Conservation (phyloP, 129 eudicot genomes). For the Lactuca sativa region DNA sequence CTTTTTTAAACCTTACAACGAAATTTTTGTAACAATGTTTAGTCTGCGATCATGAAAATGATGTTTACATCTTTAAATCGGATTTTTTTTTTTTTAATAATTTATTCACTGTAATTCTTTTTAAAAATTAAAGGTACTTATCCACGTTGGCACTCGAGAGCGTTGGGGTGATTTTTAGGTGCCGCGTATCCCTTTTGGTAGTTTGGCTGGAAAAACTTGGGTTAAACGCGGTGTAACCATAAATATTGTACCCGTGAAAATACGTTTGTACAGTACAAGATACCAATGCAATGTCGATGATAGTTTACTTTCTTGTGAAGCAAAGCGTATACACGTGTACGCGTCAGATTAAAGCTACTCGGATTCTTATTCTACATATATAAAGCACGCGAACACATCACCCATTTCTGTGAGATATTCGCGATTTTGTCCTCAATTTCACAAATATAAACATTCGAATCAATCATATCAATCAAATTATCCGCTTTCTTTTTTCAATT, state of each 20-base stretch:
- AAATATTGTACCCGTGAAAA: neutral
- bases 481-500: neutral
- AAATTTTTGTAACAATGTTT: too few relatives aligned
- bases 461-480: slow-evolving; percentile 13
- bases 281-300: neutral
- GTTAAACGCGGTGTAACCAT: neutral
- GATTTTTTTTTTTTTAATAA: too few relatives aligned
- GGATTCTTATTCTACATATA: neutral
- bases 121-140: neutral
- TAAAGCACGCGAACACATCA: neutral
- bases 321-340: slow-evolving; percentile 32
- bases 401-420: neutral
- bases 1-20: too few relatives aligned
- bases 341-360: slow-evolving; percentile 30
- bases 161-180: neutral
- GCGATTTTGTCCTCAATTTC: slow-evolving; percentile 7
- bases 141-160: neutral
- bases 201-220: neutral
- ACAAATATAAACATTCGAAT: slow-evolving; percentile 10
- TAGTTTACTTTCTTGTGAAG: slow-evolving; percentile 27
- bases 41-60: too few relatives aligned
- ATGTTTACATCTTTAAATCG: too few relatives aligned
- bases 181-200: neutral
- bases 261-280: slow-evolving; percentile 8
- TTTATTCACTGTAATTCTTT: too few relatives aligned